Base-by-base conservation (phyloP, 1,284 basidiomycete genomes). In the Polyporus tsugae region DNA sequence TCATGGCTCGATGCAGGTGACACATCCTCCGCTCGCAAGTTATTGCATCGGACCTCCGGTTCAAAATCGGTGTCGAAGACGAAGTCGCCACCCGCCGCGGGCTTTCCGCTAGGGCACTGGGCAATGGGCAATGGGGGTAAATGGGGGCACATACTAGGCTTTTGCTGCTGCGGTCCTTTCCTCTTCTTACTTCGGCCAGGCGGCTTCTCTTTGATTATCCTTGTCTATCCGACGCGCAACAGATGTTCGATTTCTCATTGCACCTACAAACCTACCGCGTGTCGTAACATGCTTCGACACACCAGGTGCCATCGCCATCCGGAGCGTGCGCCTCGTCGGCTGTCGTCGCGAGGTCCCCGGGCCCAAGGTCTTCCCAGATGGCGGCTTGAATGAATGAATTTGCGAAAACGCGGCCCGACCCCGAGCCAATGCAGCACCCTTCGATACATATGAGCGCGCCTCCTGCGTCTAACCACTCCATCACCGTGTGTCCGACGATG, bases 241-340 rank as follows among this genome's bases (percentile, higher is more conserved):
- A 19, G 46, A n/a, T 58, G 41, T 62, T n/a, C 36, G 36, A 44
- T n/a, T 58, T 58, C 58, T 41, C 38, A 41, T 60, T 60, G 58
- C 58, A 42, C 58, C 58, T 35, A 11, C 62, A 63, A 64, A 67
- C 65, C 49, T 72, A 59, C 70, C 67, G 44, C 35, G 38, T 49
- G 11, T 33, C 36, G 22, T 22, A n/a, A 25, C 36, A 42, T n/a
- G 33, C 6, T 39, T 33, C 49, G 55, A 36, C 65, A 67, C 65
- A 64, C 69, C 65, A 58, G 68, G 65, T 39, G 17, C 44, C 67
- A 69, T 71, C 67, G 61, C 17, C 62, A 3, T 57, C 57, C 29
- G 17, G 29, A 25, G 17, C 33, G 52, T 42, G 59, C 35, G n/a
- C 10, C 22, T 25, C 46, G 66, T 60, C 33, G 39, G 39, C 35